These are phyloP conservation scores for Fusarium nurragi DNA, from an alignment of 2,329 filamentous ascomycete genomes.

Conservation along the genomic window DNA sequence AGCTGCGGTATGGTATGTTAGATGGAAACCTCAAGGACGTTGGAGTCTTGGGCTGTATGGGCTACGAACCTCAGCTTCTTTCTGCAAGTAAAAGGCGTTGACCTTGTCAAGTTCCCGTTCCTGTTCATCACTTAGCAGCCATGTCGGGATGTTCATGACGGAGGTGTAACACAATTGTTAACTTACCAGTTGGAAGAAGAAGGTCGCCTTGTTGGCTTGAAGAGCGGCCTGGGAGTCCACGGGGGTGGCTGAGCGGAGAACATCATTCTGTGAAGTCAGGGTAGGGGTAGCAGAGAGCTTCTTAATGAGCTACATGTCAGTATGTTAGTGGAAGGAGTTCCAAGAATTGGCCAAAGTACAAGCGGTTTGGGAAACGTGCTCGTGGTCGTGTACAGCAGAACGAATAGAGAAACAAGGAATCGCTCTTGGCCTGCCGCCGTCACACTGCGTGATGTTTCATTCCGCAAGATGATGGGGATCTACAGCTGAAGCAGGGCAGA, in stretches of 20 bases:
- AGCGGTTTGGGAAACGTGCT: conserved; percentile 35
- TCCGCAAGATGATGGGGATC: conserved; percentile 22
- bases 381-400: conserved; percentile 29
- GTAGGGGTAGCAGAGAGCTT: conserved; percentile 93
- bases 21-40: background rate
- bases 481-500: conserved; percentile 19
- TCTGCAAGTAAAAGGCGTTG: conserved; percentile 96
- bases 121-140: conserved; percentile 63
- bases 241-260: conserved; percentile 56
- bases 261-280: conserved; percentile 78
- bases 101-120: conserved; percentile 98
- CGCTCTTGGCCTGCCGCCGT: conserved; percentile 35
- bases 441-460: conserved; percentile 20
- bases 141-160: conserved; percentile 41
- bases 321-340: conserved; percentile 36
- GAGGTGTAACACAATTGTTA: conserved; percentile 21
- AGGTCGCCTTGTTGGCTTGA: conserved; percentile 97
- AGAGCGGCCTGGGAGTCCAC: conserved; percentile 86
- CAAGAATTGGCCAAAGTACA: conserved; percentile 26
- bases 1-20: conserved; percentile 65
- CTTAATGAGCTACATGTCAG: conserved; percentile 84
- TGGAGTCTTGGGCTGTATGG: background rate
- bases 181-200: conserved; percentile 95
- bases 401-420: conserved; percentile 33
- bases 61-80: conserved; percentile 87